phyloP scores from a whole-genome alignment of 2,329 filamentous ascomycete species.

The Claviceps sorghi region DNA sequence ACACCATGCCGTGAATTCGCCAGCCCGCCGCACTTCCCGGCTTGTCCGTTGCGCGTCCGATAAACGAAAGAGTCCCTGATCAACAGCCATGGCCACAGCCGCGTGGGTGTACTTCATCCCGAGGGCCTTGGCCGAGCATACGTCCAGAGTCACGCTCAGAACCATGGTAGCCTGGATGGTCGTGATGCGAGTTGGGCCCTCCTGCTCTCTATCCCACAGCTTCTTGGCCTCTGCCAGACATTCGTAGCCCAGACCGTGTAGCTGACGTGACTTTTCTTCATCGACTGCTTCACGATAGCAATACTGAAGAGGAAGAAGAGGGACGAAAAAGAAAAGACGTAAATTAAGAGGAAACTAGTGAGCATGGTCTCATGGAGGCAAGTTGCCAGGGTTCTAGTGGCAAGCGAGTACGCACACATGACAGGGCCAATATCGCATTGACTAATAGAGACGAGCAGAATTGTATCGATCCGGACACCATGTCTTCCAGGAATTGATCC shows the following conservation, averaged over 20 bases:
- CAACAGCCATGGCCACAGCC: neutral
- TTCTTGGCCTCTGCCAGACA: slow-evolving; percentile 19
- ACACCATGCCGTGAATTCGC: neutral
- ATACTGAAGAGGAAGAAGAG: neutral
- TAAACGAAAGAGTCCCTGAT: neutral
- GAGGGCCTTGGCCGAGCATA: neutral
- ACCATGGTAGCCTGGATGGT: slow-evolving; percentile 17
- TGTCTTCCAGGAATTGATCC: neutral
- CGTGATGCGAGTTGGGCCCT: slow-evolving; percentile 11
- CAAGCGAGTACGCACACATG: slow-evolving; percentile 5
- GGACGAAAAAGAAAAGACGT: neutral
- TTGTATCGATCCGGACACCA: neutral
- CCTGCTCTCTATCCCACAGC: slow-evolving; percentile 16
- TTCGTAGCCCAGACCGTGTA: slow-evolving; percentile 14
- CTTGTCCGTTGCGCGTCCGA: neutral
- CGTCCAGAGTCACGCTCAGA: slow-evolving; percentile 5
- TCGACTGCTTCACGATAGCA: neutral
- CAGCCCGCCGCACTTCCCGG: neutral
- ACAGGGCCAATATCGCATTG: neutral
- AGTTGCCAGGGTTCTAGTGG: slow-evolving; percentile 6
- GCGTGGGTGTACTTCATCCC: neutral
- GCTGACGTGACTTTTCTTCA: slow-evolving; percentile 14
- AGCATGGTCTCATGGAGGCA: neutral
- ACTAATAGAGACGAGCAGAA: neutral
- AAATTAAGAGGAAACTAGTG: neutral